Base-by-base conservation (phyloP, 2,329 filamentous ascomycete genomes). In the Hirsutella thompsonii region DNA sequence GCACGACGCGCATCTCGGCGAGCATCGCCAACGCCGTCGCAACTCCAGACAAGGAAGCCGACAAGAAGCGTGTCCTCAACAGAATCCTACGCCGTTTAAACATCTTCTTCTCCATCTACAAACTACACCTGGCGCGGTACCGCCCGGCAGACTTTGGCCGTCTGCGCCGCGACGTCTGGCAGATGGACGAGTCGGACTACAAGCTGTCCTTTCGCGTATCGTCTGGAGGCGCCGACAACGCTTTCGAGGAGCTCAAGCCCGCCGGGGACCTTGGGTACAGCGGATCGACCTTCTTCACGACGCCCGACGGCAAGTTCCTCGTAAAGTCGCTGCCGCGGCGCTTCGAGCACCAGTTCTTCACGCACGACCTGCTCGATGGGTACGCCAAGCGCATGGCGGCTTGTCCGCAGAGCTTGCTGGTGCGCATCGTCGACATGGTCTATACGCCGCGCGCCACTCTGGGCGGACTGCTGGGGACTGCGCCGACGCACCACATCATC, bases 221-320 rank as follows among this genome's bases (percentile, higher is more conserved):
- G 61, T 4, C 66, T 2, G 8, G 78, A n/a, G n/a, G n/a, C n/a
- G n/a, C n/a, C 28, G 57, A 68, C 32, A 28, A 37, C n/a, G 36
- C 26, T 20, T 38, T 37, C 8, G 8, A 35, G 42, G 1, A 36
- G 1, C 39, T 37, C 23, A 19, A 36, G 8, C 57, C 77, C 1
- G 70, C 81, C 45, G 81, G 79, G 1, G 79, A 85, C 52, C 67
- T 87, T 59, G 82, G 82, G 3, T 84, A 83, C 54, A 83, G 79
- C 21, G 83, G 83, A 38, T 85, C 81, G 61, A 83, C 81, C 0
- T 87, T 87, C 60, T 85, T 83, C 58, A 71, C 69, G 4, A 86
- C 82, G 0, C 64, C 3, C 37, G 74, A 87, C 49, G 67, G 66
- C n/a, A 74, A 73, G 47, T 86, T 75, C 52, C 69, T 87, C 8